phyloP scores from a whole-genome alignment of 106 monocot species.

The Ottelia alismoides region DNA sequence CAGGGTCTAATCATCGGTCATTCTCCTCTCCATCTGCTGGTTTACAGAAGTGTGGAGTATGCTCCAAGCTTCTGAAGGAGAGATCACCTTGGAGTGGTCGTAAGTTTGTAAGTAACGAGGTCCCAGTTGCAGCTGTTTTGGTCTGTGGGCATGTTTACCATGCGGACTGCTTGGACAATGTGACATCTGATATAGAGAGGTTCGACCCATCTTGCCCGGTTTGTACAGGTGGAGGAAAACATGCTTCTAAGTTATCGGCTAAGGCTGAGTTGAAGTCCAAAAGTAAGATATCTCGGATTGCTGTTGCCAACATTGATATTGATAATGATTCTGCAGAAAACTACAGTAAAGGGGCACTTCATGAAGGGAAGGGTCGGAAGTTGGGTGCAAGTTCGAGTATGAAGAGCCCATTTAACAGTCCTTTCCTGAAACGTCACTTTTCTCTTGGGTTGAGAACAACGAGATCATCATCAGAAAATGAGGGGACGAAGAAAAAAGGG shows the following conservation, averaged over 20 bases:
- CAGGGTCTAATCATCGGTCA: constrained; percentile 7
- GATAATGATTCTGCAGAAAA: background rate
- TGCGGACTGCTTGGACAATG: constrained; percentile 67
- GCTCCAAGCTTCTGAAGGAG: constrained; percentile 49
- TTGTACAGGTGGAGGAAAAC: constrained; percentile 35
- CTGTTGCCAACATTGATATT: constrained; percentile 29
- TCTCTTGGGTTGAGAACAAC: constrained; percentile 22
- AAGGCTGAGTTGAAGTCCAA: constrained; percentile 21
- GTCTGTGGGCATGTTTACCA: constrained; percentile 67
- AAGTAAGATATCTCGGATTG: constrained; percentile 38
- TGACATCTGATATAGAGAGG: constrained; percentile 35
- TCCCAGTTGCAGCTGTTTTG: constrained; percentile 46
- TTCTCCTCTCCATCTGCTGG: constrained; percentile 8
- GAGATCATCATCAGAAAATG: constrained; percentile 14
- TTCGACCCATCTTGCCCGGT: constrained; percentile 66
- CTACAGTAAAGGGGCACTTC: background rate
- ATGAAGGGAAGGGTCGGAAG: constrained; percentile 4
- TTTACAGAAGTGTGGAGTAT: constrained; percentile 37
- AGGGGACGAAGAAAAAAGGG: constrained; percentile 22
- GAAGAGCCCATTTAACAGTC: constrained; percentile 25
- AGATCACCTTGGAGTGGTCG: constrained; percentile 42
- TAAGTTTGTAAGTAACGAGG: constrained; percentile 36
- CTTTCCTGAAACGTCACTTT: constrained; percentile 40
- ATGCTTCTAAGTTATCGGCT: constrained; percentile 6
- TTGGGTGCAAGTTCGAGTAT: constrained; percentile 19